phyloP scores from a whole-genome alignment of 1,139 yeast genomes.

The Chernovozyma aurita region DNA sequence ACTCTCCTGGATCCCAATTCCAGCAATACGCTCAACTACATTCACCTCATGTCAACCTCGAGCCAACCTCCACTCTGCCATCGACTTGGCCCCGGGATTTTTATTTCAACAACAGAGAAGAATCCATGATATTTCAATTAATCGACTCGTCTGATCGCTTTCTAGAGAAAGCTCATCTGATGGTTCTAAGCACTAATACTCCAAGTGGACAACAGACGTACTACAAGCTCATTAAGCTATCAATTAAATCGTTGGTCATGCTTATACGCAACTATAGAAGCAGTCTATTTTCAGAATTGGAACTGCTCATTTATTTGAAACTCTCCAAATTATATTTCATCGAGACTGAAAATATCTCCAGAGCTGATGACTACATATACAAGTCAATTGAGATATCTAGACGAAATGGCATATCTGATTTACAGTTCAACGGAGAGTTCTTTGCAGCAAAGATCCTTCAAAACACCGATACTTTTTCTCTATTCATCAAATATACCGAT shows the following conservation, averaged over 20 bases:
- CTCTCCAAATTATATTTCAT: conserved; percentile 31
- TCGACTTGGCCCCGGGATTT: too few relatives aligned
- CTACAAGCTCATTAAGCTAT: conserved; percentile 30
- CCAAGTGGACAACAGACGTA: conserved; percentile 23
- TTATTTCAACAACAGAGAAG: conserved; percentile 3
- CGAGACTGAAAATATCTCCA: conserved; percentile 37
- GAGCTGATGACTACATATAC: conserved; percentile 38
- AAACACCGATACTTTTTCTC: not conserved
- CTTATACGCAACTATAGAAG: conserved; percentile 23
- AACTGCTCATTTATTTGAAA: conserved; percentile 28
- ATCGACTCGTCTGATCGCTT: conserved; percentile 20
- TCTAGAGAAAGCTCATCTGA: conserved; percentile 21
- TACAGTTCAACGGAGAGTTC: conserved; percentile 27
- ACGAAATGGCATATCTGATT: conserved; percentile 19
- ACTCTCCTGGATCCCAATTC: too few relatives aligned
- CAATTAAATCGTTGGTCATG: conserved; percentile 35
- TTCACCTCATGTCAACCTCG: too few relatives aligned
- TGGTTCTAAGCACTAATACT: conserved; percentile 12
- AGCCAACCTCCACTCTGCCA: too few relatives aligned
- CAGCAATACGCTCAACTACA: too few relatives aligned
- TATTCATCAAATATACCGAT: conserved; percentile 26
- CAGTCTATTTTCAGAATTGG: conserved; percentile 24
- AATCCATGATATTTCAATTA: conserved; percentile 12
- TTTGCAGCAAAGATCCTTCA: conserved; percentile 29
- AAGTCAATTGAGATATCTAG: conserved; percentile 33